Percentiles rank a stretch among this genome's conserved stretches.
Conservation (phyloP, 352 stramenopile species). For the Thraustotheca clavata region DNA sequence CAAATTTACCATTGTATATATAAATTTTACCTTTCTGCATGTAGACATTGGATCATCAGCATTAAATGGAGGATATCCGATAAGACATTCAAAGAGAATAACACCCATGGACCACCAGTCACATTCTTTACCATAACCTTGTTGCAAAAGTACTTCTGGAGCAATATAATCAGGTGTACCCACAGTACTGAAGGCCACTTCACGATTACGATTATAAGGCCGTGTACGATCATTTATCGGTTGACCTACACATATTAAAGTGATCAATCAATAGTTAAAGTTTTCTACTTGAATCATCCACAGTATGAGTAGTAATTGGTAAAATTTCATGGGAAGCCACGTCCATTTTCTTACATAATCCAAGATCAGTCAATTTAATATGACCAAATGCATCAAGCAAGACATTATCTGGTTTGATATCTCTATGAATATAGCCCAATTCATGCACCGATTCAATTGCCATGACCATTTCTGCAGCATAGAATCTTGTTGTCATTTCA, state of each 20-base stretch:
- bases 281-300: conserved; percentile 24
- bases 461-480: conserved; percentile 97
- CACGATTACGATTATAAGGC: conserved; percentile 60
- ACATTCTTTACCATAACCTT: conserved; percentile 85
- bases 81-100: conserved; percentile 99
- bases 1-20: background rate
- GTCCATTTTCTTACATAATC: conserved; percentile 96
- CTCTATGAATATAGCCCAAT: conserved; percentile 97
- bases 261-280: background rate
- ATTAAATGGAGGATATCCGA: conserved; percentile 99
- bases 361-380: conserved; percentile 99
- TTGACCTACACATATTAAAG: conserved; percentile 6
- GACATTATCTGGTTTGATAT: conserved; percentile 97
- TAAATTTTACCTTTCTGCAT: conserved; percentile 91
- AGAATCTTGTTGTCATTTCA: conserved; percentile 88
- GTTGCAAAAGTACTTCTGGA: conserved; percentile 94
- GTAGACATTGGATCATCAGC: conserved; percentile 95
- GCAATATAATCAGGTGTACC: conserved; percentile 99
- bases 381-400: conserved; percentile 97
- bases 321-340: conserved; percentile 72
- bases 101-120: conserved; percentile 99
- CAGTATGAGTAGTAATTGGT: conserved; percentile 65
- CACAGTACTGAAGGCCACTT: conserved; percentile 96
- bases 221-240: conserved; percentile 29
- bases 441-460: conserved; percentile 97